These are phyloP conservation scores for Mayamaea pseudoterrestris DNA, from an alignment of 108 stramenopile species.

Conservation along the genomic window DNA sequence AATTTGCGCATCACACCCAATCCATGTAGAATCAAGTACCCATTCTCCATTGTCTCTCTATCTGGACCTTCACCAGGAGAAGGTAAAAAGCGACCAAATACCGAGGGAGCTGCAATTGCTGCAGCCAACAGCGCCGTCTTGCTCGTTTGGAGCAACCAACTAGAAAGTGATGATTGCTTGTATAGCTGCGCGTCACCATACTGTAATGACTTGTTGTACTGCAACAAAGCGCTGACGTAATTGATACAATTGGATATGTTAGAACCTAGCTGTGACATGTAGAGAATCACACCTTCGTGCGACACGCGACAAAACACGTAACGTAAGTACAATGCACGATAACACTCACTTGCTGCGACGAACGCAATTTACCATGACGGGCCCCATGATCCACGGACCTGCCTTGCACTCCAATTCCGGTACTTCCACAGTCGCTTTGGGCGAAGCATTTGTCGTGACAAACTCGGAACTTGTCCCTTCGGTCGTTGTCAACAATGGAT, in stretches of 20 bases:
- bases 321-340: conserved; percentile 12
- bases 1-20: neutral
- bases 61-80: conserved; percentile 19
- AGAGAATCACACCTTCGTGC: no score
- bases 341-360: conserved; percentile 23
- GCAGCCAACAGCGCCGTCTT: conserved; percentile 3
- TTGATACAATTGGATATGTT: no score
- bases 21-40: conserved; percentile 17
- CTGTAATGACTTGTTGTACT: conserved; percentile 10
- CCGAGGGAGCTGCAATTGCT: conserved; percentile 11
- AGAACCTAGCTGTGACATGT: no score
- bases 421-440: conserved; percentile 7
- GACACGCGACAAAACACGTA: neutral
- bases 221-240: conserved; percentile 18
- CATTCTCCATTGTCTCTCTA: conserved; percentile 20
- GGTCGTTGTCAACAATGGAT: conserved; percentile 14
- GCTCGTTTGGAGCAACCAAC: conserved; percentile 3
- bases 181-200: conserved; percentile 18
- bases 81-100: no score
- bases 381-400: conserved; percentile 26
- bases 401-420: conserved; percentile 10
- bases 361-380: conserved; percentile 29
- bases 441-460: conserved; percentile 12
- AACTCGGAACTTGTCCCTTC: conserved; percentile 15
- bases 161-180: conserved; percentile 3